Base-by-base conservation (phyloP, 179 eudicot genomes). In the Carnegiea gigantea region DNA sequence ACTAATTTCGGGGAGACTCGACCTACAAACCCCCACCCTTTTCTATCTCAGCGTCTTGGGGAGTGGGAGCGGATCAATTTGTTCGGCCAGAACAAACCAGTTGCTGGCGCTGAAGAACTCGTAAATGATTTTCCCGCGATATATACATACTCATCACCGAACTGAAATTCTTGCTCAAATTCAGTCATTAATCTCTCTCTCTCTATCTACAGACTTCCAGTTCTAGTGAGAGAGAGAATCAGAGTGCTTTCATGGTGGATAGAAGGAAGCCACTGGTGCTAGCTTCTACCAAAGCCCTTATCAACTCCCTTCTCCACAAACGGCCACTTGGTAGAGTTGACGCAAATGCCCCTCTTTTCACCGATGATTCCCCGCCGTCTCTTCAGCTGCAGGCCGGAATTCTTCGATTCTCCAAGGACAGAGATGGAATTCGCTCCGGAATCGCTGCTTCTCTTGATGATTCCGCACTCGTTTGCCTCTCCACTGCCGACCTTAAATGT, bases 231-330 rank as follows among this genome's bases (percentile, higher is more conserved):
- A 62, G 67, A 60, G 2, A 62, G 68, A 8, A 9, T 7, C 36
- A 0, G 8, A 70, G 73, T 5, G 46, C 68, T 20, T 62, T 43
- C 62, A 87, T 93, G 97, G 92, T 84, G 89, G 91, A 85, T 46
- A 89, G 91, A 81, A 90, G 98, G 89, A 95, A 91, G 91, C 95
- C 99, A 9, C 82, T 95, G 84, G 82, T 95, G 80, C 91, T 95
- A n/a, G 90, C 95, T 80, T 91, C 98, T 44, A 95, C 99, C 67
- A 91, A 88, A 88, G 82, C 92, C 79, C 93, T 95, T n/a, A 65
- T 93, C 80, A 78, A 85, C 62, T 89, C 98, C 20, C 30, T 89
- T n/a, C 88, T 86, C 24, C 77, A 59, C 64, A 64, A 89, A 54
- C n/a, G 75, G 26, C 15, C 51, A 54, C 5, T 65, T 36, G 23